Evolutionary conservation across 768 basidiomycete genomes (phyloP).

Genomic region (Glaciozyma antarctica): DNA sequence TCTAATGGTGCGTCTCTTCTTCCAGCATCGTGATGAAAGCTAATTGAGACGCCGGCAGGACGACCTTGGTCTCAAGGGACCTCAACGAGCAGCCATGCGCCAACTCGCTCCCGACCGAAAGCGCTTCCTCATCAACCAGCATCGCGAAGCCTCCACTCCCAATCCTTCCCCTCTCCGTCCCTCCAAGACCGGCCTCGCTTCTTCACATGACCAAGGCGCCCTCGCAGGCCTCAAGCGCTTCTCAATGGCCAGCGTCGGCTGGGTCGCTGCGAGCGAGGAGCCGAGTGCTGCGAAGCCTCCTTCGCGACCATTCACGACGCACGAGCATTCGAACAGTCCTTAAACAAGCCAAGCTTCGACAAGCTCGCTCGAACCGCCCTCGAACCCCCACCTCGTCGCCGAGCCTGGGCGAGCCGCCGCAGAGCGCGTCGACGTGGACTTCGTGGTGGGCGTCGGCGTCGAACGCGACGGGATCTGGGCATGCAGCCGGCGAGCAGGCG

Average conservation of each 20-base stretch:
- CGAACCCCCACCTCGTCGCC: background rate
- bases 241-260: slow-evolving; percentile 21
- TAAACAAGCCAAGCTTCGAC: background rate
- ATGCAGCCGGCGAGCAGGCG: slow-evolving; percentile 1
- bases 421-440: no score
- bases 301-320: slow-evolving; percentile 17
- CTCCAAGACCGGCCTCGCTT: slow-evolving; percentile 12
- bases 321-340: background rate
- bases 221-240: slow-evolving; percentile 31
- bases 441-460: slow-evolving; percentile 7
- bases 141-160: slow-evolving; percentile 43
- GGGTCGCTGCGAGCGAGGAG: background rate
- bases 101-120: slow-evolving; percentile 56
- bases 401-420: no score
- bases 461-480: slow-evolving; percentile 19
- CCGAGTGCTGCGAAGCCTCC: slow-evolving; percentile 4
- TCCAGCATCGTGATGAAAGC: background rate
- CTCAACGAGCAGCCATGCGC: slow-evolving; percentile 56
- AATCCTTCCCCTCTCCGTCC: slow-evolving; percentile 34
- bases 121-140: slow-evolving; percentile 49
- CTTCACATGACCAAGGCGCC: background rate
- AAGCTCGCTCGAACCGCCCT: background rate
- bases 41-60: slow-evolving; percentile 46
- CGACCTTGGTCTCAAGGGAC: slow-evolving; percentile 62
- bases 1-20: slow-evolving; percentile 52